Evolutionary conservation across 169 alveolate species (phyloP).

Genomic region (Eimeria praecox): DNA sequence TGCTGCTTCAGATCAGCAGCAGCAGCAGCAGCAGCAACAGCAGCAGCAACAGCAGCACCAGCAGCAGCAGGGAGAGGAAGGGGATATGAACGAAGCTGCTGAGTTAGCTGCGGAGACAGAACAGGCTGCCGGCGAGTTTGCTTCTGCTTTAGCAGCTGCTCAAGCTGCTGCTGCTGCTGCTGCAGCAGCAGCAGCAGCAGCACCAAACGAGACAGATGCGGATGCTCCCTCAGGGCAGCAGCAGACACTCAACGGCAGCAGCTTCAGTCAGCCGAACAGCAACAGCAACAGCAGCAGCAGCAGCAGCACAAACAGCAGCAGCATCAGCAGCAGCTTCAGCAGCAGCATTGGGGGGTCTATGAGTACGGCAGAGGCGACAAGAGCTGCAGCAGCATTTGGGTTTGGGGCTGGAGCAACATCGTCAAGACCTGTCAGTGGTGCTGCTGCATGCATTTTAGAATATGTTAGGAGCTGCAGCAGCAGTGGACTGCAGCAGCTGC

Average conservation of each 20-base stretch:
- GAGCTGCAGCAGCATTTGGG: slow-evolving; percentile 67
- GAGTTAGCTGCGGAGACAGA: slow-evolving; percentile 42
- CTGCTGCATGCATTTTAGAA: slow-evolving; percentile 47
- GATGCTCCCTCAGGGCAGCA: not conserved
- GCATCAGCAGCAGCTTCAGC: slow-evolving; percentile 50
- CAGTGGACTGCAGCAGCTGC: slow-evolving; percentile 4
- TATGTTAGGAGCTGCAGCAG: slow-evolving; percentile 61
- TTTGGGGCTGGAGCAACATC: not conserved
- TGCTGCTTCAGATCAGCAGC: slow-evolving; percentile 19
- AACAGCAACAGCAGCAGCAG: slow-evolving; percentile 10
- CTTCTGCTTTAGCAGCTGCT: slow-evolving; percentile 66
- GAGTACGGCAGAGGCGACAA: not conserved
- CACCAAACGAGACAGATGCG: not conserved
- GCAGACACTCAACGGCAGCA: not conserved
- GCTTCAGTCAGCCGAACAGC: not conserved
- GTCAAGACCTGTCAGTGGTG: slow-evolving; percentile 15
- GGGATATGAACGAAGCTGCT: slow-evolving; percentile 11
- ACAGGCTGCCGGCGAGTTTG: slow-evolving; percentile 62
- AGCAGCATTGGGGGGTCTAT: not conserved
- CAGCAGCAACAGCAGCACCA: slow-evolving; percentile 14
- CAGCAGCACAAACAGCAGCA: slow-evolving; percentile 39
- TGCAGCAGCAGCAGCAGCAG: not conserved
- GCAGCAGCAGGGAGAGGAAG: slow-evolving; percentile 5
- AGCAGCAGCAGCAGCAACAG: too few relatives aligned
- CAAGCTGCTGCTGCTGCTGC: slow-evolving; percentile 58